phyloP scores from a whole-genome alignment of 2,329 filamentous ascomycete genomes.

The Claviceps arundinis region DNA sequence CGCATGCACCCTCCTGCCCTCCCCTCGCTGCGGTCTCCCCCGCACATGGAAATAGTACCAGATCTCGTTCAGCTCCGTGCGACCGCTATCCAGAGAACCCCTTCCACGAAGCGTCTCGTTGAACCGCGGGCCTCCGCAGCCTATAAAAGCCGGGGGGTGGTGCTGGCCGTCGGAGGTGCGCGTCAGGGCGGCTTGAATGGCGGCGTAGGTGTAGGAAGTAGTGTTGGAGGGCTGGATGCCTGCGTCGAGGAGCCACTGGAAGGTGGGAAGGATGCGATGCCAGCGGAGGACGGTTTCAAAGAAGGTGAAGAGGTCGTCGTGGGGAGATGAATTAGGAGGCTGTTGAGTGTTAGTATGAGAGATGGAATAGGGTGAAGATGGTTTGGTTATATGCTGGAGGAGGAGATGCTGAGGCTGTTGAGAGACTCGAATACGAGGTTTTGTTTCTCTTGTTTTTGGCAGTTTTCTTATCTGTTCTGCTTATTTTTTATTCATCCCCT shows the following conservation, averaged over 20 bases:
- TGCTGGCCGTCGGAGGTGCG: slow-evolving; percentile 31
- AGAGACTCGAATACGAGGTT: no score
- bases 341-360: not conserved
- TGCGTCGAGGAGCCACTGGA: slow-evolving; percentile 40
- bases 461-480: not conserved
- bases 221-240: slow-evolving; percentile 44
- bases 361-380: slow-evolving; percentile 15
- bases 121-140: slow-evolving; percentile 45
- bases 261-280: slow-evolving; percentile 46
- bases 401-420: no score
- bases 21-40: slow-evolving; percentile 40
- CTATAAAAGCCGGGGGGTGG: slow-evolving; percentile 40
- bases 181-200: slow-evolving; percentile 37
- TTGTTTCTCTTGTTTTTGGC: not conserved
- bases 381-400: slow-evolving; percentile 23
- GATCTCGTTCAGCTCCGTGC: slow-evolving; percentile 45
- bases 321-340: slow-evolving; percentile 39
- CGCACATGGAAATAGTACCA: slow-evolving; percentile 55
- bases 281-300: slow-evolving; percentile 47
- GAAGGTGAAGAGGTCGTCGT: slow-evolving; percentile 49
- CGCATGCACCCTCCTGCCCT: slow-evolving; percentile 29
- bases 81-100: slow-evolving; percentile 40
- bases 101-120: slow-evolving; percentile 46
- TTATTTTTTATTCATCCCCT: no score
- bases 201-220: slow-evolving; percentile 39